Evolutionary conservation across 805 yeast species (phyloP).

Genomic region (Naumovozyma baii): DNA sequence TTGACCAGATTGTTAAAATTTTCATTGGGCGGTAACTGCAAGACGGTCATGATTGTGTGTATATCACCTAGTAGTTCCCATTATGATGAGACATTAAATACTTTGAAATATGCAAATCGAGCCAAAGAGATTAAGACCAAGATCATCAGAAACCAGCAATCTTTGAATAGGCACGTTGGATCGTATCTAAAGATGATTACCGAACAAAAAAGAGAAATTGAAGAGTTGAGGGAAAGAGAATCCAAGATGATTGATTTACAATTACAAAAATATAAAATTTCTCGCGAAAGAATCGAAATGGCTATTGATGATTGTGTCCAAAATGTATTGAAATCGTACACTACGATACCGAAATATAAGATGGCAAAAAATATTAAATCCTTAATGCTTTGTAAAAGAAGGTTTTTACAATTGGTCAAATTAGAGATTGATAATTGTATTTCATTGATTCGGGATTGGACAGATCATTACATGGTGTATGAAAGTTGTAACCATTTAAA

Average conservation of each 20-base stretch:
- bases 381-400: conserved; percentile 31
- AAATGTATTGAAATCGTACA: conserved; percentile 33
- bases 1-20: conserved; percentile 78
- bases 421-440: conserved; percentile 30
- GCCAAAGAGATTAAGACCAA: conserved; percentile 88
- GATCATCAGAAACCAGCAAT: conserved; percentile 60
- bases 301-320: conserved; percentile 36
- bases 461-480: conserved; percentile 12
- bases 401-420: conserved; percentile 35
- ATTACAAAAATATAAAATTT: conserved; percentile 28
- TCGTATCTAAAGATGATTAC: conserved; percentile 77
- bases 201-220: conserved; percentile 68
- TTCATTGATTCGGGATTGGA: conserved; percentile 13
- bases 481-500: conserved; percentile 19
- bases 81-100: conserved; percentile 87
- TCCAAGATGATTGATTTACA: conserved; percentile 33
- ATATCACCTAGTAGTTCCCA: conserved; percentile 78
- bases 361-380: conserved; percentile 35
- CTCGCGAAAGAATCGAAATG: conserved; percentile 33
- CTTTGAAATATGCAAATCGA: conserved; percentile 82
- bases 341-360: conserved; percentile 35
- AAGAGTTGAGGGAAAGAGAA: conserved; percentile 52
- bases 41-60: conserved; percentile 93
- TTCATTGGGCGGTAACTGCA: conserved; percentile 89
- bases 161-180: conserved; percentile 73